A percentile compares a stretch with the other conserved stretches of the same genome.
These are phyloP conservation scores for Sugiyamaella paludigena DNA, from an alignment of 1,139 yeast genomes.

Conservation along the genomic window DNA sequence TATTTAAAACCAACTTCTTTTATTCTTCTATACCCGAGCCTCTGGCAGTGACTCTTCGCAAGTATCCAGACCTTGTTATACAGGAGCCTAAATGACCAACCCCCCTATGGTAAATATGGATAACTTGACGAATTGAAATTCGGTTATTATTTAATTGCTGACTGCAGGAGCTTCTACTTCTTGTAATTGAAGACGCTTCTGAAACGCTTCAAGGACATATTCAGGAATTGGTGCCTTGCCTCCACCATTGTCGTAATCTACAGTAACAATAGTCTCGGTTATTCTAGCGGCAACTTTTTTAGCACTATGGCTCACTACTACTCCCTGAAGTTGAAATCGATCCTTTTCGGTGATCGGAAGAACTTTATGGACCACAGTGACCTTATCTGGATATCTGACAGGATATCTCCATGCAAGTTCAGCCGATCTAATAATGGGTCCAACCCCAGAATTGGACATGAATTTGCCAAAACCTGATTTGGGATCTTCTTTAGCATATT, in stretches of 20 bases:
- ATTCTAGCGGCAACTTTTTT: conserved; percentile 38
- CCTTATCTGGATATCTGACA: conserved; percentile 34
- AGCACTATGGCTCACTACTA: conserved; percentile 38
- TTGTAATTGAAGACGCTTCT: conserved; percentile 12
- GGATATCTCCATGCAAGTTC: conserved; percentile 39
- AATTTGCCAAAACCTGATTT: conserved; percentile 26
- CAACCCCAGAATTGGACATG: conserved; percentile 30
- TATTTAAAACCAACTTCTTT: not conserved
- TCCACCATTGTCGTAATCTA: conserved; percentile 35
- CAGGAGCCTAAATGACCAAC: not conserved
- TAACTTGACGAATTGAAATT: too few relatives aligned
- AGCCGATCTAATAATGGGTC: conserved; percentile 37
- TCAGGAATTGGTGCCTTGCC: conserved; percentile 35
- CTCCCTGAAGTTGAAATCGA: conserved; percentile 35
- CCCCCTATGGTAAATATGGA: too few relatives aligned
- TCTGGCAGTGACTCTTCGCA: too few relatives aligned
- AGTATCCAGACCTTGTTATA: too few relatives aligned
- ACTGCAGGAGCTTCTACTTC: conserved; percentile 7
- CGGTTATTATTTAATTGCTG: not conserved
- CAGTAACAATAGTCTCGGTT: conserved; percentile 36
- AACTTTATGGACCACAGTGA: conserved; percentile 36
- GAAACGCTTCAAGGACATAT: conserved; percentile 21
- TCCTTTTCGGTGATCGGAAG: conserved; percentile 30
- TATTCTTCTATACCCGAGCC: too few relatives aligned
- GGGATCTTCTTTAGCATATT: conserved; percentile 18